Evolutionary conservation across 371 early-diverging fungal species (phyloP).

Genomic region (Fennellomyces sp.): DNA sequence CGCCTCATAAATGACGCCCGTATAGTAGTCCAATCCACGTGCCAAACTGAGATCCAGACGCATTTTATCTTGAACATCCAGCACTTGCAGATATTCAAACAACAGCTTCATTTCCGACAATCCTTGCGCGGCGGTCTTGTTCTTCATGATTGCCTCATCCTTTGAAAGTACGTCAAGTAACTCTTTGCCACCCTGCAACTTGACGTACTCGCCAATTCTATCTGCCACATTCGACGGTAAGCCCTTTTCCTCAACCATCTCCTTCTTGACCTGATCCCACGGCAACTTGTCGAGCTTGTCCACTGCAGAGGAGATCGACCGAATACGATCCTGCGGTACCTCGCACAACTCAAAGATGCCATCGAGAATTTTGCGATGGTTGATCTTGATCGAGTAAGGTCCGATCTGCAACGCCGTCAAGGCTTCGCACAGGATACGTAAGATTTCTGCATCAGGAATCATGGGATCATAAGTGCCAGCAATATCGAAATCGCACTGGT

Average conservation of each 20-base stretch:
- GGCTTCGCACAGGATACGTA: slow-evolving; percentile 87
- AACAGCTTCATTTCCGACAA: slow-evolving; percentile 89
- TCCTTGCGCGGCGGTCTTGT: slow-evolving; percentile 80
- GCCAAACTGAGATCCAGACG: slow-evolving; percentile 95
- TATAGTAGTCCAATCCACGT: slow-evolving; percentile 99
- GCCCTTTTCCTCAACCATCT: slow-evolving; percentile 94
- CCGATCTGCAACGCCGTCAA: slow-evolving; percentile 81
- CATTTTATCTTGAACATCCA: slow-evolving; percentile 71
- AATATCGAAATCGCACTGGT: slow-evolving; percentile 99
- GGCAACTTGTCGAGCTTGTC: slow-evolving; percentile 98
- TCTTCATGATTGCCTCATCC: slow-evolving; percentile 67
- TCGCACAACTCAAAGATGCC: slow-evolving; percentile 96
- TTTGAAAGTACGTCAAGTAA: slow-evolving; percentile 71
- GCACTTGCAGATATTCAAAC: slow-evolving; percentile 86
- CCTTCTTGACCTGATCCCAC: slow-evolving; percentile 94
- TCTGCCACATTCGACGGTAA: slow-evolving; percentile 82
- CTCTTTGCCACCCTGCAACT: slow-evolving; percentile 81
- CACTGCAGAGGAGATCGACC: slow-evolving; percentile 96
- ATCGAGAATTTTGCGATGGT: slow-evolving; percentile 96
- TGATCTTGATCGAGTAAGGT: slow-evolving; percentile 89
- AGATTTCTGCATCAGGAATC: slow-evolving; percentile 97
- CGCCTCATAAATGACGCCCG: slow-evolving; percentile 99
- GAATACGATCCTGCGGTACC: slow-evolving; percentile 86
- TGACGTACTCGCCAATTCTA: slow-evolving; percentile 89
- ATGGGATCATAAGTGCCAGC: slow-evolving; percentile 95